Base-by-base conservation (phyloP, 75 land plant genomes). In the Adiantum capillusveneris region DNA sequence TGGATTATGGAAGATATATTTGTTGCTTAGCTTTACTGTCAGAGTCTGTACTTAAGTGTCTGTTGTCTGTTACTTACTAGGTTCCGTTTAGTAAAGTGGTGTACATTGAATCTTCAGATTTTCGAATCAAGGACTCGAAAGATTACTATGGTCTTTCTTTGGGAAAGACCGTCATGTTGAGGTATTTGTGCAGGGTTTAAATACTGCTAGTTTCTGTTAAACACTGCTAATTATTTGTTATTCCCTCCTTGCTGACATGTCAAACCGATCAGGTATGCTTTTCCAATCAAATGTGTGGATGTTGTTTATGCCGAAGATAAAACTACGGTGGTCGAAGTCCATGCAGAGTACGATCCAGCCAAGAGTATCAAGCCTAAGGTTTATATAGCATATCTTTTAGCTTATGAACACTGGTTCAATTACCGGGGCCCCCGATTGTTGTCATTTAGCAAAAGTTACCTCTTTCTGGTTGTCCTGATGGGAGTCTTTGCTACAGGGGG, bases 81-180 rank as follows among this genome's bases (percentile, higher is more conserved):
- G 86, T 81, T 27, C 99, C 99, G 27, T 95, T 95, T 71, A 79
- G 98, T 13, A 82, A 63, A 51, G 87, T 86, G 53, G 58, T 95
- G 25, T 95, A 90, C 54, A 90, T 95, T 72, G 99, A 95, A 60
- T 65, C 58, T 11, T 70, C 96, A 36, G 99, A 95, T 63, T 95
- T 95, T 56, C 88, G 99, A 49, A 36, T 76, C 64, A 79, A 82
- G 77, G 99, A 95, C 69, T 90, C 99, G 14, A 95, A 95, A 59
- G 99, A 95, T 49, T 95, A 84, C 64, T 95, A 87, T 75, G 97
- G 99, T 5, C 84, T 86, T 69, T 96, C 99, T 54, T 91, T 85
- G 65, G 96, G 96, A 19, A 94, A 94, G 76, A 73, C 88, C 54
- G 96, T 80, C 14, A 62, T 94, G 37, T 81, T 94, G 48, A 94